Conservation (phyloP, 148 eudicot genomes). For the Gaultheria prostrata region DNA sequence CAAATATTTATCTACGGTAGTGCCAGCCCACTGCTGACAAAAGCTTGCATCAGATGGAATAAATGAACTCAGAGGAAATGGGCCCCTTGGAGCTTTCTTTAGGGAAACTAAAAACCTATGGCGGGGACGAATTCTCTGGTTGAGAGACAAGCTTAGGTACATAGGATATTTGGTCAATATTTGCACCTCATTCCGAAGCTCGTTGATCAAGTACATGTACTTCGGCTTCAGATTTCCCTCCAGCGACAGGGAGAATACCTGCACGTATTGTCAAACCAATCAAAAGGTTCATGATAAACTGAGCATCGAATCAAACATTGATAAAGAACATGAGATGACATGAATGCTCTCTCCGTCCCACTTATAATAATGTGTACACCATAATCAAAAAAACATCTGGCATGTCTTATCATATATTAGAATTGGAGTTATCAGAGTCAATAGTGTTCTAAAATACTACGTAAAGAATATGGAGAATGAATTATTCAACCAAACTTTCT, state of each 20-base stretch:
- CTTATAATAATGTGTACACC: not conserved
- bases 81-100: conserved; percentile 86
- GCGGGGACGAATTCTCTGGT: conserved; percentile 93
- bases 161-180: conserved; percentile 86
- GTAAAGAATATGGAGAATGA: not conserved
- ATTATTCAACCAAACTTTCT: not conserved
- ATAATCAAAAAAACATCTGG: not conserved
- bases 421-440: not conserved
- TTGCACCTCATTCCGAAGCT: conserved; percentile 80
- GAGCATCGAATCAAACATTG: not conserved
- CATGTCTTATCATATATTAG: not conserved
- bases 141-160: conserved; percentile 91
- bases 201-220: conserved; percentile 76
- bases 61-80: conserved; percentile 87
- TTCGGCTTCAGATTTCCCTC: conserved; percentile 92
- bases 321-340: not conserved
- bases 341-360: not conserved
- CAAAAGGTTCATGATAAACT: not conserved
- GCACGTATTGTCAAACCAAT: conserved; percentile 20
- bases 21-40: conserved; percentile 91
- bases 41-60: conserved; percentile 88
- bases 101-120: conserved; percentile 81
- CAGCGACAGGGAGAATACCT: conserved; percentile 94
- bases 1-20: conserved; percentile 75
- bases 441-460: not conserved